Conservation (phyloP, 2,329 filamentous ascomycete species). For the Claviceps spartinae region DNA sequence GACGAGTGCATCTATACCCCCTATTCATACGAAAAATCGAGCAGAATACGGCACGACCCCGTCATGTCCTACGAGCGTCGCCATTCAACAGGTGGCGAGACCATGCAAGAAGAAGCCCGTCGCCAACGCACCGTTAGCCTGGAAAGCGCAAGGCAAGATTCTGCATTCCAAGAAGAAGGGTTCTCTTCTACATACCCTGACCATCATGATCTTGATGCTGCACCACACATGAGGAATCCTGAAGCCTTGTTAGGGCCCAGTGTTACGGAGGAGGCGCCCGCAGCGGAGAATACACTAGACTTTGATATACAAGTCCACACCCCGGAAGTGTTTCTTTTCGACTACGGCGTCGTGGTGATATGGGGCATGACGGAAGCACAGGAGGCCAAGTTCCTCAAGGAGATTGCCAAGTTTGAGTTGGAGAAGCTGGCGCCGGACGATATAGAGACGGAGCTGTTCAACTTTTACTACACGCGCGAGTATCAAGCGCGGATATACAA, state of each 20-base stretch:
- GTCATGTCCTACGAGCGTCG: slow-evolving; percentile 46
- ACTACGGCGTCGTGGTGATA: slow-evolving; percentile 94
- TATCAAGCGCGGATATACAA: slow-evolving; percentile 99
- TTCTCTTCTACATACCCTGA: slow-evolving; percentile 14
- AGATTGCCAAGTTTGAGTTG: slow-evolving; percentile 85
- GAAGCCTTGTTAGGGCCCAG: slow-evolving; percentile 23
- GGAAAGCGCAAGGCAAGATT: slow-evolving; percentile 25
- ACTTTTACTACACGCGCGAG: slow-evolving; percentile 97
- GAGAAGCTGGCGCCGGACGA: slow-evolving; percentile 83
- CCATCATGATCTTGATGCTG: slow-evolving; percentile 13
- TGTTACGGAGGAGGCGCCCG: slow-evolving; percentile 22
- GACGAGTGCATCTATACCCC: slow-evolving; percentile 97
- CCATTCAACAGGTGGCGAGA: slow-evolving; percentile 61
- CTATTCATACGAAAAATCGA: slow-evolving; percentile 57
- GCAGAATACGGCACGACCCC: slow-evolving; percentile 18
- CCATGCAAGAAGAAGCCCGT: slow-evolving; percentile 21
- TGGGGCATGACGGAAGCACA: slow-evolving; percentile 94
- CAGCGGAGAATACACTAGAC: slow-evolving; percentile 43
- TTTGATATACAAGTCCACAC: slow-evolving; percentile 83
- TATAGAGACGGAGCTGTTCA: slow-evolving; percentile 93
- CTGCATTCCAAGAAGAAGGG: slow-evolving; percentile 16
- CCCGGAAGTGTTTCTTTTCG: slow-evolving; percentile 89
- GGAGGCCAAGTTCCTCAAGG: slow-evolving; percentile 82
- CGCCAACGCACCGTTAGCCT: slow-evolving; percentile 50
- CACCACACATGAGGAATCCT: slow-evolving; percentile 15